These are phyloP conservation scores for Hymenoscyphus salicellus DNA, from an alignment of 2,329 filamentous ascomycete genomes.

Conservation along the genomic window DNA sequence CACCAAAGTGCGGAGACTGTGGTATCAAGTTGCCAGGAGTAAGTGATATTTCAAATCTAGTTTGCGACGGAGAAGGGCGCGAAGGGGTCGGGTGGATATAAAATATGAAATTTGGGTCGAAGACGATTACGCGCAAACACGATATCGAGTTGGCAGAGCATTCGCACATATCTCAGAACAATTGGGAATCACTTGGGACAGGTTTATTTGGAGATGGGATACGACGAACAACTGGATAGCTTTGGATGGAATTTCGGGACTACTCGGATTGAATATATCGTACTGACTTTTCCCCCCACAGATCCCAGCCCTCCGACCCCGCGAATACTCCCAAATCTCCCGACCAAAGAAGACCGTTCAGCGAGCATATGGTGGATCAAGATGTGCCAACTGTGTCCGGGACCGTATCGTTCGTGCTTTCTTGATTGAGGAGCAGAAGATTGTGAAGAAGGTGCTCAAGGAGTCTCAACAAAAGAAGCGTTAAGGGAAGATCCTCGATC, in stretches of 20 bases:
- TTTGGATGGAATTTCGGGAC: no score
- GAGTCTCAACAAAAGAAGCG: constrained; percentile 73
- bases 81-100: background rate
- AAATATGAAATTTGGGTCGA: background rate
- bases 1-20: constrained; percentile 99
- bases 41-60: constrained; percentile 51
- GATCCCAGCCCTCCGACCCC: constrained; percentile 94
- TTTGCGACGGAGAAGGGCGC: background rate
- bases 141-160: background rate
- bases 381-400: constrained; percentile 98
- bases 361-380: constrained; percentile 96
- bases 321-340: constrained; percentile 95
- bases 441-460: constrained; percentile 99
- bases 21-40: constrained; percentile 96
- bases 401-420: constrained; percentile 97
- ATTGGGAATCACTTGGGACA: background rate
- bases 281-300: constrained; percentile 43
- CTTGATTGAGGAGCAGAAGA: constrained; percentile 99
- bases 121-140: background rate
- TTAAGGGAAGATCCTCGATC: constrained; percentile 31
- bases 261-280: constrained; percentile 9
- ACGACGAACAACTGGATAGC: background rate
- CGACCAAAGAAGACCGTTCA: constrained; percentile 99
- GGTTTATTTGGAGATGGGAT: background rate
- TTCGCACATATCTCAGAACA: background rate